Base-by-base conservation (phyloP, 2,329 filamentous ascomycete species). In the Zarea fungicola region DNA sequence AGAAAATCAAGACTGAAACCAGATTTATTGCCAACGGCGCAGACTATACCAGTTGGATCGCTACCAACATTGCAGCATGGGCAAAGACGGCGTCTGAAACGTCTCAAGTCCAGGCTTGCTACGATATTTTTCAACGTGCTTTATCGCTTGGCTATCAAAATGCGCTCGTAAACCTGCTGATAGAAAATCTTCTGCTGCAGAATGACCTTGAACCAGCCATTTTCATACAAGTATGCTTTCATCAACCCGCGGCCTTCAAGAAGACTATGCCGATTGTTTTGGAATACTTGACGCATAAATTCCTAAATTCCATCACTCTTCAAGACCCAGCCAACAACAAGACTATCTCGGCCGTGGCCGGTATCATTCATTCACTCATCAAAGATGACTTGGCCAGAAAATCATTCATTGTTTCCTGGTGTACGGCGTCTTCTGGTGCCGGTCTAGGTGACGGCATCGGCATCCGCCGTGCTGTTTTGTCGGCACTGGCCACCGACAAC, bases 1-100 rank as follows among this genome's bases (percentile, higher is more conserved):
- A 68, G 18, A 56, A 58, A 1, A 28, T 56, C 3, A 42, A 44
- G 1, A 23, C 56, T 49, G 16, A 61, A 18, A 55, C 59, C 6
- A 54, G 55, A 11, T 95, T 89, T 87, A 59, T 88, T 28, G 74
- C 80, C 1, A 76, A 83, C 54, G 84, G 85, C 4, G 71, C 71
- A 22, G 63, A 75, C 16, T 95, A 87, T 66, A 77, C 80, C 11
- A 66, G 67, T 25, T 96, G 90, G 90, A 65, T 96, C 32, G 85
- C 83, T 2, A 66, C 65, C 13, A 87, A 83, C 60, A 72, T 93
- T 42, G 70, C 62, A 25, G 61, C 55, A 22, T 83, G 66, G 71
- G 65, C 59, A 36, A 62, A 55, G 39, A 56, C 48, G 48, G 64
- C 54, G 26, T 54, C 49, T 56, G 65, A 62, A 55, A 56, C 63